Percentiles rank a stretch among this genome's conserved stretches.
phyloP scores from a whole-genome alignment of 306 rosid genomes.

The Alnus rubra region DNA sequence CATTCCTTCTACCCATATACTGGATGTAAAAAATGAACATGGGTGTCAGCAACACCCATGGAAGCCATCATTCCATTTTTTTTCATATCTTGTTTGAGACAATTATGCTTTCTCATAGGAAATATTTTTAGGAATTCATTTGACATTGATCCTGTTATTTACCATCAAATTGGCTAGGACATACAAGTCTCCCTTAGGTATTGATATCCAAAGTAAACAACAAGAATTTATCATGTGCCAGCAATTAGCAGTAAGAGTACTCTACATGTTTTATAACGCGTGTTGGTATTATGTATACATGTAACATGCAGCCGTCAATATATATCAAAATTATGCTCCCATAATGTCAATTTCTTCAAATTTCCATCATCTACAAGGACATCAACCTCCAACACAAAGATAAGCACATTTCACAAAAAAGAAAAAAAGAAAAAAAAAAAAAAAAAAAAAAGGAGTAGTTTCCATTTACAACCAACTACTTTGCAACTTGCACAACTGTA shows the following conservation, averaged over 20 bases:
- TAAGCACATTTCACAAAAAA: no score
- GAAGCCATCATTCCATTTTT: background rate
- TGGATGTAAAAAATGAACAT: background rate
- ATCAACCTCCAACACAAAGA: no score
- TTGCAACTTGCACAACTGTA: no score
- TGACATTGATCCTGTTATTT: background rate
- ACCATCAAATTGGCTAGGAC: background rate
- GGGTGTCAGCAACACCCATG: background rate
- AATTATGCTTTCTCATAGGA: background rate
- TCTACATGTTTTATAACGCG: background rate
- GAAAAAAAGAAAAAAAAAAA: no score
- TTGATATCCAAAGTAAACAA: background rate
- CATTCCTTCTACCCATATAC: constrained; percentile 1
- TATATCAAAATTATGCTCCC: no score
- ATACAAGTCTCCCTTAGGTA: background rate
- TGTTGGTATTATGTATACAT: no score
- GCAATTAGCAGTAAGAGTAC: background rate
- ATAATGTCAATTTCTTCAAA: background rate
- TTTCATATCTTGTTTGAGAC: background rate
- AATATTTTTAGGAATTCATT: background rate
- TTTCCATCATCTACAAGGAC: no score
- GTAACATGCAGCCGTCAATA: no score
- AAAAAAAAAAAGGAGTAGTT: no score
- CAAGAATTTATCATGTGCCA: background rate
- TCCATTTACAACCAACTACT: no score